Evolutionary conservation across 306 rosid species (phyloP), one percentile per base, ranked within the genome.

Genomic region (Pterocarpus macrocarpus): DNA sequence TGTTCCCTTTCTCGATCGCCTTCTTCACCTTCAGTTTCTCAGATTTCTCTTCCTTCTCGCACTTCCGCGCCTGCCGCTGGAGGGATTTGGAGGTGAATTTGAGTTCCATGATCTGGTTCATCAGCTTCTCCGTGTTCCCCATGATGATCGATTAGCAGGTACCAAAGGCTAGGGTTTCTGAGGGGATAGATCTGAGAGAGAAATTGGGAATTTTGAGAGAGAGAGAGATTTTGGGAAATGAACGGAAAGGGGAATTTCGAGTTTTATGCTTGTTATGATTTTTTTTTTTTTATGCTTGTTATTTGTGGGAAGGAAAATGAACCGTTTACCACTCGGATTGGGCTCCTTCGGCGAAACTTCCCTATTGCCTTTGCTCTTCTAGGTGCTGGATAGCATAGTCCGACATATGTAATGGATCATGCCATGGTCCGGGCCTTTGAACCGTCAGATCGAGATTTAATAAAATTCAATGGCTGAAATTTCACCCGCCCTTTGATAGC

Each of bases 81-180:
- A 92, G 93, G 12, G 97, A 92, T 30, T 90, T 92, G 3, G 97
- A 76, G 4, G 97, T 92, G 80, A 92, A 92, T 68, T 92, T 92
- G 77, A 92, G 71, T 65, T 92, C 97, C 97, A 92, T 92, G 85
- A 92, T 92, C 88, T 92, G 97, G 69, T 89, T 92, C 88, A 92
- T 12, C 56, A 92, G 86, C 73, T 89, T 92, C 87, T 92, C 97
- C 2, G 97, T 88, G 85, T 92, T 92, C 1, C 97, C 97, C 97
- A 90, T 92, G 83, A 75, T 65, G 74, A 43, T 63, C 36, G 59
- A 53, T 53, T n/a, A 5, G 3, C 6, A 4, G 55, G 5, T 15
- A 28, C 15, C 6, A 30, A 8, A 10, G 7, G 14, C 63, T 69
- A 66, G 84, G 84, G 80, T 30, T 68, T 64, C 10, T 7, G 53